Percentiles rank a stretch among this genome's conserved stretches.
Conservation (phyloP, 2,329 filamentous ascomycete genomes). For the Neopestalotiopsis rosae region DNA sequence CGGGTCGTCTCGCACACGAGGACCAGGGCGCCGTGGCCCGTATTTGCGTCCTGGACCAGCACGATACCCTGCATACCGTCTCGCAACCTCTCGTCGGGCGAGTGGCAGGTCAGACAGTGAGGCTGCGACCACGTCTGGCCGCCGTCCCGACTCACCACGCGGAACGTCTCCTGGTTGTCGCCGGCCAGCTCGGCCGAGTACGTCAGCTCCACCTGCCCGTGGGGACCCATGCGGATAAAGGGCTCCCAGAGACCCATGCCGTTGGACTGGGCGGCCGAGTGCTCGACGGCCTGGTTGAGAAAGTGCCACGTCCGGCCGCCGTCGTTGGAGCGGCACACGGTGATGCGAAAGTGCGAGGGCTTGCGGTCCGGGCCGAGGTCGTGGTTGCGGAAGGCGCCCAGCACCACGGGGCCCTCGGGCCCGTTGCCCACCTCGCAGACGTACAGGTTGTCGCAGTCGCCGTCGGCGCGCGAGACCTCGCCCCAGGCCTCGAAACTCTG, state of each 20-base stretch:
- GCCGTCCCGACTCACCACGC: slow-evolving; percentile 47
- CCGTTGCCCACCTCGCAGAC: slow-evolving; percentile 42
- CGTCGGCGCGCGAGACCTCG: slow-evolving; percentile 47
- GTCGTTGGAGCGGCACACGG: slow-evolving; percentile 51
- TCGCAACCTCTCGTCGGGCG: slow-evolving; percentile 39
- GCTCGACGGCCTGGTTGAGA: slow-evolving; percentile 50
- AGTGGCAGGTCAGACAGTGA: slow-evolving; percentile 43
- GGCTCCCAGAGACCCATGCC: slow-evolving; percentile 56
- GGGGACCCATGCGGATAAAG: slow-evolving; percentile 47
- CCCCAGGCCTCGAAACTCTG: slow-evolving; percentile 44
- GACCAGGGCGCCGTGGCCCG: slow-evolving; percentile 41
- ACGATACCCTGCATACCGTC: slow-evolving; percentile 53
- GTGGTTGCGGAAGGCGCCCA: slow-evolving; percentile 56
- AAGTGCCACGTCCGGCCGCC: slow-evolving; percentile 48
- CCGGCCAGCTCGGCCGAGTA: slow-evolving; percentile 52
- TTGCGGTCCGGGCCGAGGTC: slow-evolving; percentile 37
- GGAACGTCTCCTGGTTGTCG: slow-evolving; percentile 55
- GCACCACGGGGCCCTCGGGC: slow-evolving; percentile 33
- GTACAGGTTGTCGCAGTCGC: slow-evolving; percentile 54
- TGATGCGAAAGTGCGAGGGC: slow-evolving; percentile 52
- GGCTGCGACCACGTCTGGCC: slow-evolving; percentile 50
- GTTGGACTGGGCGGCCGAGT: slow-evolving; percentile 41
- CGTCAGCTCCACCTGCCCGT: slow-evolving; percentile 46
- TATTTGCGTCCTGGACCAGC: slow-evolving; percentile 29
- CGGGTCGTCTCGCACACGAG: slow-evolving; percentile 54